Evolutionary conservation across 202 grass and related monocot species (phyloP).

Genomic region (Schoenoplectus triqueter): DNA sequence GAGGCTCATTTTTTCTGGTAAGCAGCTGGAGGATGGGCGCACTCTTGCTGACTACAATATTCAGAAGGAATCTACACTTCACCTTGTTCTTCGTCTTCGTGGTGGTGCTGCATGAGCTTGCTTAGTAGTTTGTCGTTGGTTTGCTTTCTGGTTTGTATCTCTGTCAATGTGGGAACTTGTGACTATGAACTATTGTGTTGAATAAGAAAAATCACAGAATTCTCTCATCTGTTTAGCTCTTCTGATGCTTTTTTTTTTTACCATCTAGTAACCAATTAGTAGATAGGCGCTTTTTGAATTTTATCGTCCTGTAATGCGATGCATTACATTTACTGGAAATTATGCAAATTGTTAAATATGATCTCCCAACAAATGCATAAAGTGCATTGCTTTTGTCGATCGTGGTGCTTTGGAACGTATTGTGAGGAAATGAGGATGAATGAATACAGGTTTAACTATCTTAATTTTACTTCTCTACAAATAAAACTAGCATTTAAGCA

Average conservation of each 20-base stretch:
- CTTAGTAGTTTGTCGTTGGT: background rate
- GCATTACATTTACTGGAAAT: too few relatives aligned
- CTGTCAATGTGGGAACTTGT: background rate
- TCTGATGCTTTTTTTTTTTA: background rate
- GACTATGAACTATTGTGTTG: background rate
- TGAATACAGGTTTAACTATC: too few relatives aligned
- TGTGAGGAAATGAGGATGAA: too few relatives aligned
- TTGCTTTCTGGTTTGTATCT: background rate
- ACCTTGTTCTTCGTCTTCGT: slow-evolving; percentile 30
- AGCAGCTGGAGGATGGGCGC: slow-evolving; percentile 43
- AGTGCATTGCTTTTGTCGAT: too few relatives aligned
- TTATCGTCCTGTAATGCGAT: too few relatives aligned
- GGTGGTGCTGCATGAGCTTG: background rate
- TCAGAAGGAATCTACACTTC: slow-evolving; percentile 26
- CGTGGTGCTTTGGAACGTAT: too few relatives aligned
- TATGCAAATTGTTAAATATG: too few relatives aligned
- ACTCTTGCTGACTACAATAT: slow-evolving; percentile 35
- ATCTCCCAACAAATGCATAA: too few relatives aligned
- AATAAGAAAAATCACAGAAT: background rate
- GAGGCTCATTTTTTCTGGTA: slow-evolving; percentile 26
- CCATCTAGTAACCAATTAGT: background rate
- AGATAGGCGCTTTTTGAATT: too few relatives aligned
- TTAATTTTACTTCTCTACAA: too few relatives aligned
- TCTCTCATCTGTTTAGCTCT: background rate
- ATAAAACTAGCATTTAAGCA: too few relatives aligned